Evolutionary conservation across 2,329 filamentous ascomycete species (phyloP), one percentile per base, ranked within the genome.

Genomic region (Hysterium pulicare): DNA sequence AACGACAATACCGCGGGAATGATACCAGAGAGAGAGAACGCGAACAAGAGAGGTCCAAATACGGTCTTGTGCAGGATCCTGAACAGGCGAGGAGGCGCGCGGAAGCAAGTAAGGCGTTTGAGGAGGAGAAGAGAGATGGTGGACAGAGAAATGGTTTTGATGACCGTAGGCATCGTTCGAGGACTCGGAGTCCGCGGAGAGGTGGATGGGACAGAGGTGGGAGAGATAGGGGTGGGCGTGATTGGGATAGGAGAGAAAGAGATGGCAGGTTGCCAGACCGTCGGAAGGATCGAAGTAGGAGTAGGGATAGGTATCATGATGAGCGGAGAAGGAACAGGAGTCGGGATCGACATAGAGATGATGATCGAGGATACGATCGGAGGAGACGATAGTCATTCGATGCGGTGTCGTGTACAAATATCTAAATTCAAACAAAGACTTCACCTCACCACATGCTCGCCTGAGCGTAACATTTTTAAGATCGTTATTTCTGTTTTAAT

Each of bases 1-100:
- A 87, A 69, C 81, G 86, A 44, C 93, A 97, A 57, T 98, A 97
- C 62, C 62, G 63, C 13, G 38, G n/a, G 10, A 58, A 59, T 20
- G 56, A 57, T 17, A 40, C 49, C 19, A 55, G 54, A 4, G 55
- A 61, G 10, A 13, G 20, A 19, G 51, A 61, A 11, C 54, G 59
- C 23, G 60, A 58, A 16, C 57, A 53, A 1, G 58, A 67, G 36
- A 60, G 61, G 7, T 57, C 61, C 42, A 60, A 53, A 5, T 54
- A 65, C 7, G 55, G 64, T 4, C 54, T 54, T 16, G 62, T 65
- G 24, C 53, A 51, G 5, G 55, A 55, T 10, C 21, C 43, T 22
- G 16, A 51, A n/a, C 22, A 43, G 11, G 42, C 48, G 23, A 30
- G 30, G 38, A 8, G 45, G 44, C 8, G 49, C 40, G 15, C 40